Conservation (phyloP, 345 rosid species). For the Melaleuca quinquenervia region DNA sequence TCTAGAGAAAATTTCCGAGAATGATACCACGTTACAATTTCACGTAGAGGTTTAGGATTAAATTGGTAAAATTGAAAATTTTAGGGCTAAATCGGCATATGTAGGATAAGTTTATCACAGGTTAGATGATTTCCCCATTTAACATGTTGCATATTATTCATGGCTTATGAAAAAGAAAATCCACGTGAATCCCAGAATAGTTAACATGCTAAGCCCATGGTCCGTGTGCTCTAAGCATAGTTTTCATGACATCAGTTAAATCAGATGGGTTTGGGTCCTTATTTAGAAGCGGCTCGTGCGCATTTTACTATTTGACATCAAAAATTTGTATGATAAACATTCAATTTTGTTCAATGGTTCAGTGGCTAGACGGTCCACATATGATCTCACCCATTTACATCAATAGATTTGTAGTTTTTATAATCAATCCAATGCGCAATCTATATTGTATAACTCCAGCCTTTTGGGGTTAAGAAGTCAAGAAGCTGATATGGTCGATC, state of each 20-base stretch:
- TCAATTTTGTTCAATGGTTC: not conserved
- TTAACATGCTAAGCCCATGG: not conserved
- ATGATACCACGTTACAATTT: not conserved
- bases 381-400: not conserved
- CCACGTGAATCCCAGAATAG: not conserved
- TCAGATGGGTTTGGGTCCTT: not conserved
- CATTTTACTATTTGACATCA: not conserved
- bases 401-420: too few relatives aligned
- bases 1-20: accelerated
- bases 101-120: accelerated
- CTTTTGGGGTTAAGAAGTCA: too few relatives aligned
- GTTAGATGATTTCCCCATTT: not conserved
- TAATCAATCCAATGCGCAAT: too few relatives aligned
- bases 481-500: too few relatives aligned
- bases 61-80: not conserved
- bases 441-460: too few relatives aligned
- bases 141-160: not conserved
- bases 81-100: not conserved
- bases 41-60: too few relatives aligned
- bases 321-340: not conserved
- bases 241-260: not conserved
- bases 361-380: not conserved
- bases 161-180: not conserved
- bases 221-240: not conserved
- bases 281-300: not conserved